Evolutionary conservation across 176 grass and related monocot genomes (phyloP).

Genomic region (Lolium multiflorum): DNA sequence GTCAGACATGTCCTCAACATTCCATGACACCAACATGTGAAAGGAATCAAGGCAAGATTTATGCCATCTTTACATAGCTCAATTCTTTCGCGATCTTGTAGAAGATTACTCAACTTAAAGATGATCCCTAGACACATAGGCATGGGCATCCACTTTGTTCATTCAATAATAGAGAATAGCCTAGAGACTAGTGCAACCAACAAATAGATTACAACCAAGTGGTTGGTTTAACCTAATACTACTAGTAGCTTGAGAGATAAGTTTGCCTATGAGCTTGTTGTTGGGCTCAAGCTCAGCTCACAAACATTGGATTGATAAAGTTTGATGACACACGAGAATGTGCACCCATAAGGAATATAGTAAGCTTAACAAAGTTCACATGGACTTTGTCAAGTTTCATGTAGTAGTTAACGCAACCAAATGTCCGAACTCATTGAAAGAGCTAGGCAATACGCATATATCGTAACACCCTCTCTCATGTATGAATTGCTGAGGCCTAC

Average conservation of each 20-base stretch:
- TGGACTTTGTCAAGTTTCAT: not conserved
- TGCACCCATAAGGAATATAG: not conserved
- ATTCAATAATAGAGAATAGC: not conserved
- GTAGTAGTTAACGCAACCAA: no score
- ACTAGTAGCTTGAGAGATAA: not conserved
- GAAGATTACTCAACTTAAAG: not conserved
- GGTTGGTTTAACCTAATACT: not conserved
- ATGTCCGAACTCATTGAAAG: no score
- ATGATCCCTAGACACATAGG: not conserved
- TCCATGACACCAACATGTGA: not conserved
- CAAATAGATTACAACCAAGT: not conserved
- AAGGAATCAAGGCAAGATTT: not conserved
- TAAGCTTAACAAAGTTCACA: not conserved
- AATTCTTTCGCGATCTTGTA: not conserved
- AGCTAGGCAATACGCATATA: no score
- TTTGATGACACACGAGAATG: not conserved
- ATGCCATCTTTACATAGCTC: slow-evolving; percentile 1
- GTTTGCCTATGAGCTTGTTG: not conserved
- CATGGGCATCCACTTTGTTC: slow-evolving; percentile 4
- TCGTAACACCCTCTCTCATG: no score
- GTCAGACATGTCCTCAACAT: not conserved
- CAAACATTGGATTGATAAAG: no score
- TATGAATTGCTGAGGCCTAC: no score
- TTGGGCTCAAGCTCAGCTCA: no score
- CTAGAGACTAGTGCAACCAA: not conserved